Evolutionary conservation across 2,329 filamentous ascomycete species (phyloP).

Genomic region (Coniochaeta prunicola): DNA sequence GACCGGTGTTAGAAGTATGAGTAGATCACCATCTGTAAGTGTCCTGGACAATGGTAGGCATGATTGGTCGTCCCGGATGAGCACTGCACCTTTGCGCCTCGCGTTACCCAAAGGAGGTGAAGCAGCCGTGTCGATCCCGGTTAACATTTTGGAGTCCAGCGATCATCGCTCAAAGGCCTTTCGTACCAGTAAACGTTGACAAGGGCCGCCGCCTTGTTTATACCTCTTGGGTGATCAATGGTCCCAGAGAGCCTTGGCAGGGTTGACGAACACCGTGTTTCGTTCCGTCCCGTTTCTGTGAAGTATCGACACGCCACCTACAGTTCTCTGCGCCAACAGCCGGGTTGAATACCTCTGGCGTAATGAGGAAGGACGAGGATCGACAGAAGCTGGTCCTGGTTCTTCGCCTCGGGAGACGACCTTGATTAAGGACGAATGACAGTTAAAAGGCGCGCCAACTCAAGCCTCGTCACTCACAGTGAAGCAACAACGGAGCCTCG

Average conservation of each 20-base stretch:
- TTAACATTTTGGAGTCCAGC: background rate
- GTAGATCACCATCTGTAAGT: conserved; percentile 41
- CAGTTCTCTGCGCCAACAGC: background rate
- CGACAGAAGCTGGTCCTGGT: background rate
- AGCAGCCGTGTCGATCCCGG: conserved; percentile 6
- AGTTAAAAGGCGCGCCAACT: background rate
- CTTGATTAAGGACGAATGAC: background rate
- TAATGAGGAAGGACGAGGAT: background rate
- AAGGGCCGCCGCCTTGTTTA: background rate
- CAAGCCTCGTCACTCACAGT: background rate
- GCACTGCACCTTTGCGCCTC: conserved; percentile 10
- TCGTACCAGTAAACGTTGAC: background rate
- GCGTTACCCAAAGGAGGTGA: conserved; percentile 14
- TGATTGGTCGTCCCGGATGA: conserved; percentile 34
- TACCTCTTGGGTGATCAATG: background rate
- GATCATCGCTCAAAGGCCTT: conserved; percentile 11
- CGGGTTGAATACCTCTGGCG: background rate
- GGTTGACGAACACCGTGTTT: background rate
- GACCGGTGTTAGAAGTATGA: conserved; percentile 56
- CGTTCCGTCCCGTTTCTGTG: background rate
- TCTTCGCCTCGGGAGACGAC: background rate
- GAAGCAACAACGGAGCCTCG: background rate
- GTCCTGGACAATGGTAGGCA: conserved; percentile 40
- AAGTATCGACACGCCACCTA: background rate
- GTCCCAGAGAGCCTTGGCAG: background rate